phyloP scores from a whole-genome alignment of 352 stramenopile species.

The Phytopythium mirpurense region DNA sequence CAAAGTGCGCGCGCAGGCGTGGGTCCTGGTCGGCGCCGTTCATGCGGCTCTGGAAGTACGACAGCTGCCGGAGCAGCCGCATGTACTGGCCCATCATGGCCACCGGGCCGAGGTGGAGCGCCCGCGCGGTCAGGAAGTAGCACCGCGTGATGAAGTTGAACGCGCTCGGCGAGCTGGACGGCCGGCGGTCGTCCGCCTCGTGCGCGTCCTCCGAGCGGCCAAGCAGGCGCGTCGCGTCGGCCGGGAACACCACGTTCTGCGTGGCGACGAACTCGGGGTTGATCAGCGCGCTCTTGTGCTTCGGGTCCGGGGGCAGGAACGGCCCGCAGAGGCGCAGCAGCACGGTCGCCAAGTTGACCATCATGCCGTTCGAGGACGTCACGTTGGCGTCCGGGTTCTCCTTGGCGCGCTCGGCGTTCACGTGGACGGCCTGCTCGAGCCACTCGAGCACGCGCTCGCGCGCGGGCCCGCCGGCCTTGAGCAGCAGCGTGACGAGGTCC shows the following conservation, averaged over 20 bases:
- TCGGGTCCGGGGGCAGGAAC: conserved; percentile 71
- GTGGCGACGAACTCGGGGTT: conserved; percentile 46
- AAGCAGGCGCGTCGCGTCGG: conserved; percentile 56
- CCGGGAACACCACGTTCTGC: conserved; percentile 56
- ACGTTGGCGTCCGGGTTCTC: conserved; percentile 73
- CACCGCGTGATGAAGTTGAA: conserved; percentile 97
- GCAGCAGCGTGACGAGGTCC: conserved; percentile 62
- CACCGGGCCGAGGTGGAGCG: conserved; percentile 91
- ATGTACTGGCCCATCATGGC: conserved; percentile 79
- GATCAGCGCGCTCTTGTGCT: conserved; percentile 65
- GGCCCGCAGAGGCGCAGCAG: conserved; percentile 75
- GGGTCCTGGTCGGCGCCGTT: conserved; percentile 57
- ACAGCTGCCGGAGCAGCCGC: conserved; percentile 87
- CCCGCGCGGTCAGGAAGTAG: conserved; percentile 93
- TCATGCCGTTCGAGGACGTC: conserved; percentile 64
- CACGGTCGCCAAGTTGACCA: conserved; percentile 76
- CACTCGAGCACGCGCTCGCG: conserved; percentile 64
- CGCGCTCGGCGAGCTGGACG: conserved; percentile 20
- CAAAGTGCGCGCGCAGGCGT: conserved; percentile 69
- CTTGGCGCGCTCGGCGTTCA: conserved; percentile 74
- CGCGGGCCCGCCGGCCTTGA: conserved; percentile 50
- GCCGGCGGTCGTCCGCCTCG: conserved; percentile 15
- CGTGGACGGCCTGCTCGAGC: conserved; percentile 67
- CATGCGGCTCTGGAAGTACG: conserved; percentile 84
- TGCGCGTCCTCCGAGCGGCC: conserved; percentile 16